Conservation (phyloP, 352 stramenopile species). For the Globisporangium viniferum region DNA sequence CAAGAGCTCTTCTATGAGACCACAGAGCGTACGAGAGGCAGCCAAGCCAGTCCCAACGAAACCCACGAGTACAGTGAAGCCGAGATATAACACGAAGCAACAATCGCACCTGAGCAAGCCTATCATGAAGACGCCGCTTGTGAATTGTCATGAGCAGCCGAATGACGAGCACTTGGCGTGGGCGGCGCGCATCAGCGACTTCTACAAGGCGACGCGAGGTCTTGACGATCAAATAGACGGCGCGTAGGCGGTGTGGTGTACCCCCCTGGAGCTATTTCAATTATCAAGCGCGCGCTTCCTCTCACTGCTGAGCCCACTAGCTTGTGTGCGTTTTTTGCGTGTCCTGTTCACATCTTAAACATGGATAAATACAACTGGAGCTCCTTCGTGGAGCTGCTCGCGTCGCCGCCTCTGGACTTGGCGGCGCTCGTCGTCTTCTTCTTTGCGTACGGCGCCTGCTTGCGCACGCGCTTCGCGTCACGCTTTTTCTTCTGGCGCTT, state of each 20-base stretch:
- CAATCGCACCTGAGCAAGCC: background rate
- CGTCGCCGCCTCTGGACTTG: constrained; percentile 5
- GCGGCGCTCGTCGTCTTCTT: background rate
- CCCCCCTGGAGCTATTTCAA: background rate
- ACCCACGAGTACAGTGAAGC: background rate
- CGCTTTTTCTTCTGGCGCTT: constrained; percentile 1
- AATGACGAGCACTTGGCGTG: constrained; percentile 49
- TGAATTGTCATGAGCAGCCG: constrained; percentile 14
- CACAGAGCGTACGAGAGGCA: background rate
- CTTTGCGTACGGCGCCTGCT: constrained; percentile 29
- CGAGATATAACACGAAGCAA: background rate
- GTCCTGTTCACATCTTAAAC: constrained; percentile 34
- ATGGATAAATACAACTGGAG: constrained; percentile 57
- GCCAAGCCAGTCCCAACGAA: background rate
- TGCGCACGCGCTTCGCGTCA: background rate
- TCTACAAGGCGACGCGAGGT: constrained; percentile 29
- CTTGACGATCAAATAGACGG: background rate
- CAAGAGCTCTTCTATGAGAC: background rate
- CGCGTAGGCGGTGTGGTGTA: too few relatives aligned
- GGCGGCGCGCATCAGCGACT: constrained; percentile 50
- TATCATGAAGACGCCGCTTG: constrained; percentile 8
- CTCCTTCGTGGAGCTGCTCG: constrained; percentile 34
- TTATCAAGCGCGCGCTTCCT: background rate
- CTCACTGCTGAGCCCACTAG: background rate
- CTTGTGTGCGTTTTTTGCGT: background rate